Evolutionary conservation across 352 stramenopile genomes (phyloP).

Genomic region (Phytopythium chamaehyphon): DNA sequence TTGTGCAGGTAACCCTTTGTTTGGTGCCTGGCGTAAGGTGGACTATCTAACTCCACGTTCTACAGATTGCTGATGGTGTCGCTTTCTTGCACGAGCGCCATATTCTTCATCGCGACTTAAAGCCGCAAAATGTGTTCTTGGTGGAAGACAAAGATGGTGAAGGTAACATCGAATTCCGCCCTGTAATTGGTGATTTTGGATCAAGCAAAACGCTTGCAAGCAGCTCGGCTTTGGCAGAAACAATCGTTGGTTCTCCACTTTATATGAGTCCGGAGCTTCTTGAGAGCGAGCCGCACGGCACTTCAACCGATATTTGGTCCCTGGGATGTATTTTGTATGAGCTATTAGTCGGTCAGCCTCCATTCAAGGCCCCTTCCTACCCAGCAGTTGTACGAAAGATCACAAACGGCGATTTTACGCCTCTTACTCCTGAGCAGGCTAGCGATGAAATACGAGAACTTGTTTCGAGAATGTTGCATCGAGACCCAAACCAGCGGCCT

Average conservation of each 20-base stretch:
- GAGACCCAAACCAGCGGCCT: slow-evolving; percentile 24
- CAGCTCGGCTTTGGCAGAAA: slow-evolving; percentile 24
- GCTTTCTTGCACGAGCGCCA: slow-evolving; percentile 49
- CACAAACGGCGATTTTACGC: slow-evolving; percentile 29
- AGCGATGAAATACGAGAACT: slow-evolving; percentile 16
- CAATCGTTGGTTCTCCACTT: slow-evolving; percentile 58
- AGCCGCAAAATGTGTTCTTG: slow-evolving; percentile 83
- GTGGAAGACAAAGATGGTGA: slow-evolving; percentile 28
- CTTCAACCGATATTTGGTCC: slow-evolving; percentile 70
- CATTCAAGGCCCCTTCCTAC: slow-evolving; percentile 63
- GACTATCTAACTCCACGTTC: background rate
- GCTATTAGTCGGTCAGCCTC: slow-evolving; percentile 32
- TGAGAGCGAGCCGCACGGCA: slow-evolving; percentile 47
- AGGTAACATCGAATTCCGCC: slow-evolving; percentile 74
- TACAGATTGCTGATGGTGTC: slow-evolving; percentile 84
- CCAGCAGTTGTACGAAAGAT: slow-evolving; percentile 45
- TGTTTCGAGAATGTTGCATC: slow-evolving; percentile 23
- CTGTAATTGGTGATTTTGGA: slow-evolving; percentile 77
- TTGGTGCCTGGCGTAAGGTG: too few relatives aligned
- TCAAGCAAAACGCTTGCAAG: slow-evolving; percentile 40
- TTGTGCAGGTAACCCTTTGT: slow-evolving; percentile 22
- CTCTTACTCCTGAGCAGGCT: slow-evolving; percentile 10
- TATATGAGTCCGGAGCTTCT: slow-evolving; percentile 81
- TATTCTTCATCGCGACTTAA: slow-evolving; percentile 84
- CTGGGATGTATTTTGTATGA: slow-evolving; percentile 83